These are phyloP conservation scores for Bacidia gigantensis DNA, from an alignment of 495 filamentous ascomycete genomes.

Conservation along the genomic window DNA sequence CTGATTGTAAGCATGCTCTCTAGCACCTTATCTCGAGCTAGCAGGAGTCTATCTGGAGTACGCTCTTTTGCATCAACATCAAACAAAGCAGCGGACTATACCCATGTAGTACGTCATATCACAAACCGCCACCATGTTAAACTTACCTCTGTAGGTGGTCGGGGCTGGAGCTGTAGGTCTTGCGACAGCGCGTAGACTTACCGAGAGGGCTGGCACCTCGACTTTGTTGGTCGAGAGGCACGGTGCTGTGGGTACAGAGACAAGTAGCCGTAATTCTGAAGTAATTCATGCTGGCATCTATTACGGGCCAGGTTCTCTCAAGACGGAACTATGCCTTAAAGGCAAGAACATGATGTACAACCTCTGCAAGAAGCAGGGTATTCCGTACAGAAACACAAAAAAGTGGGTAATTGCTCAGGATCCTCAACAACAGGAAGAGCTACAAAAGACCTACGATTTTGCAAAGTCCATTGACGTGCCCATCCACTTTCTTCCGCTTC, in stretches of 20 bases:
- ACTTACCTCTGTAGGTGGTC: constrained; percentile 47
- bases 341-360: constrained; percentile 68
- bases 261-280: constrained; percentile 86
- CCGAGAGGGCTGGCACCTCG: constrained; percentile 43
- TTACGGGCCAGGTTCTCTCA: constrained; percentile 64
- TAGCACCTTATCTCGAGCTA: no score
- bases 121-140: background rate
- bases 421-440: constrained; percentile 47
- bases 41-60: no score
- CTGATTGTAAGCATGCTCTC: no score
- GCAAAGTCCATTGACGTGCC: constrained; percentile 56
- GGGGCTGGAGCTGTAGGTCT: constrained; percentile 87
- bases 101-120: constrained; percentile 2
- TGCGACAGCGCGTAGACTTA: constrained; percentile 67
- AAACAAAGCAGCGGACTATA: constrained; percentile 3
- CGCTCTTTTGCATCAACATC: background rate
- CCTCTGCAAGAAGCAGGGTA: constrained; percentile 49
- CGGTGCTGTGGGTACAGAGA: constrained; percentile 69
- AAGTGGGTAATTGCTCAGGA: constrained; percentile 96
- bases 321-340: constrained; percentile 68
- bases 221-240: constrained; percentile 80
- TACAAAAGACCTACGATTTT: constrained; percentile 52
- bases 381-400: constrained; percentile 61
- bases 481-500: constrained; percentile 48
- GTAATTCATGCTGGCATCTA: constrained; percentile 95